Conservation (phyloP, 441 rosid genomes). For the Erysimum cheiri region DNA sequence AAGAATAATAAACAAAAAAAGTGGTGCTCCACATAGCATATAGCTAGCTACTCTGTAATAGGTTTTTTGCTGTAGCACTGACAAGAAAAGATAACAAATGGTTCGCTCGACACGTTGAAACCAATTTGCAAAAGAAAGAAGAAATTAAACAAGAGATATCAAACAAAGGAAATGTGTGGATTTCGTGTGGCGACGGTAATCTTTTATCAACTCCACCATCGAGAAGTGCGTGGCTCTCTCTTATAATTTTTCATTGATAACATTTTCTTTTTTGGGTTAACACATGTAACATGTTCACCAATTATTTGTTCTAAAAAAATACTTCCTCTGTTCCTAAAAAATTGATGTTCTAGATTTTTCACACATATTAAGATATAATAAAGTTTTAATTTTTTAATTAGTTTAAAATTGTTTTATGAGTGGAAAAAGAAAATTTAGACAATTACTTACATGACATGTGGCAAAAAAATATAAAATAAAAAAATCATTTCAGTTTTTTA, state of each 20-base stretch:
- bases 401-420: too few species aligned
- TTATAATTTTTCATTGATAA: background rate
- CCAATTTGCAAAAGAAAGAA: constrained; percentile 8
- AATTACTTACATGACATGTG: too few species aligned
- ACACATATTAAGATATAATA: too few species aligned
- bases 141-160: background rate
- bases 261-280: constrained; percentile 25
- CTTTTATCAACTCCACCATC: constrained; percentile 25
- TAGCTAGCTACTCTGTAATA: constrained; percentile 10
- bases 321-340: too few species aligned
- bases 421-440: too few species aligned
- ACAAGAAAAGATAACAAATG: background rate
- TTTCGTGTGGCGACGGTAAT: constrained; percentile 40
- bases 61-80: constrained; percentile 14
- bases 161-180: constrained; percentile 10
- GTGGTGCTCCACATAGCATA: constrained; percentile 12
- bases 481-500: too few species aligned
- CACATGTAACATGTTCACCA: constrained; percentile 36
- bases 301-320: constrained; percentile 4
- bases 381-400: too few species aligned
- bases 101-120: constrained; percentile 18
- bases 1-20: background rate
- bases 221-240: constrained; percentile 35
- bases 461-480: too few species aligned
- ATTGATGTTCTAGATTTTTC: too few species aligned